Base-by-base conservation (phyloP, 495 filamentous ascomycete species). In the Durotheca rogersii region DNA sequence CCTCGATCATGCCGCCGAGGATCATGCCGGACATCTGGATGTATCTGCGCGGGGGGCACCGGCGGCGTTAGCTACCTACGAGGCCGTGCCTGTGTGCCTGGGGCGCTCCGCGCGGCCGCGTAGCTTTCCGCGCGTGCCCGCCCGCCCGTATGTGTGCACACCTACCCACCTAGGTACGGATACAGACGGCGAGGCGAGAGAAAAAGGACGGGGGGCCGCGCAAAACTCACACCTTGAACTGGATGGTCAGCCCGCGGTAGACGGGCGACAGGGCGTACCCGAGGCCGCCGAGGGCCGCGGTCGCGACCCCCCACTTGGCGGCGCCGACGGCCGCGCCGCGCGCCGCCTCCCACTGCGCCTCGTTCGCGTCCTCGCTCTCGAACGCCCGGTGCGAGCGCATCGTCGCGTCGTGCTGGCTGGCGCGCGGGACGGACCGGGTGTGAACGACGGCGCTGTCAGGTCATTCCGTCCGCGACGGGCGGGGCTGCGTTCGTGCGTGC, bases 21-120 rank as follows among this genome's bases (percentile, higher is more conserved):
- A 88, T 90, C 90, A 95, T 94, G 43, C 79, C 82, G 15, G 86
- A 88, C 73, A 95, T 88, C 64, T 95, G 90, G 19, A 96, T 69
- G 58, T 89, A 94, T 39, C 82, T 86, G 58, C 9, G 31, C 17
- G 2, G 6, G 25, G 7, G 6, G 10, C 7, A 7, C n/a, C n/a
- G n/a, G n/a, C n/a, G n/a, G n/a, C n/a, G n/a, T n/a, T n/a, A n/a
- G n/a, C n/a, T n/a, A n/a, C n/a, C n/a, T n/a, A n/a, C n/a, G n/a
- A n/a, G n/a, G n/a, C n/a, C n/a, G n/a, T n/a, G n/a, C n/a, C n/a
- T n/a, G n/a, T n/a, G n/a, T n/a, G n/a, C n/a, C n/a, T n/a, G n/a
- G n/a, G n/a, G n/a, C n/a, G n/a, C n/a, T n/a, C n/a, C n/a, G n/a
- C n/a, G n/a, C n/a, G n/a, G n/a, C n/a, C n/a, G n/a, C n/a, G n/a